Evolutionary conservation across 129 eudicot species (phyloP).

Genomic region (Saussurea involucrata): DNA sequence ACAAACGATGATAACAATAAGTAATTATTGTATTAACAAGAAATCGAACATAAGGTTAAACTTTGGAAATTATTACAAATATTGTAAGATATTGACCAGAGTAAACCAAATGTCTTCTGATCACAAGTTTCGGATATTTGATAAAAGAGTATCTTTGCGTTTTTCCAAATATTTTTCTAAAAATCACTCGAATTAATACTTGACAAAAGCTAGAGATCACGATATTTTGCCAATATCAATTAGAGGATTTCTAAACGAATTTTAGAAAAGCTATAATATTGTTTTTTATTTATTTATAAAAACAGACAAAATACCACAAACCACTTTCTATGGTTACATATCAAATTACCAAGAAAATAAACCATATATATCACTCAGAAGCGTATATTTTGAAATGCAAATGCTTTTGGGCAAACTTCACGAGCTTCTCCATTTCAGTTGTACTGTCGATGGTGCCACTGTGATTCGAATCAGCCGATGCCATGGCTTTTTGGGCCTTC

Average conservation of each 20-base stretch:
- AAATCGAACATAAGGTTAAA: neutral
- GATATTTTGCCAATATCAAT: neutral
- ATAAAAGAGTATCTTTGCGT: neutral
- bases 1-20: neutral
- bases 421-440: conserved; percentile 45
- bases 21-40: neutral
- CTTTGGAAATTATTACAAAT: neutral
- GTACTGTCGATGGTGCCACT: conserved; percentile 39
- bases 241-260: neutral
- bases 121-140: neutral
- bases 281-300: neutral
- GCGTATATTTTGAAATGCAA: conserved; percentile 48
- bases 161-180: neutral
- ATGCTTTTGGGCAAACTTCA: conserved; percentile 46
- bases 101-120: neutral
- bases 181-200: neutral
- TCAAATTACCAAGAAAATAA: neutral
- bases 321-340: neutral
- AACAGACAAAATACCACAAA: neutral
- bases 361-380: conserved; percentile 21
- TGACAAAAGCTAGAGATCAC: neutral
- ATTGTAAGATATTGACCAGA: neutral
- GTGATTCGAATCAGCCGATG: conserved; percentile 37
- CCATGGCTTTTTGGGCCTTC: conserved; percentile 49
- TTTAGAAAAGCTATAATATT: neutral